Conservation (phyloP, 768 basidiomycete genomes). For the Tubosaeta sp. region DNA sequence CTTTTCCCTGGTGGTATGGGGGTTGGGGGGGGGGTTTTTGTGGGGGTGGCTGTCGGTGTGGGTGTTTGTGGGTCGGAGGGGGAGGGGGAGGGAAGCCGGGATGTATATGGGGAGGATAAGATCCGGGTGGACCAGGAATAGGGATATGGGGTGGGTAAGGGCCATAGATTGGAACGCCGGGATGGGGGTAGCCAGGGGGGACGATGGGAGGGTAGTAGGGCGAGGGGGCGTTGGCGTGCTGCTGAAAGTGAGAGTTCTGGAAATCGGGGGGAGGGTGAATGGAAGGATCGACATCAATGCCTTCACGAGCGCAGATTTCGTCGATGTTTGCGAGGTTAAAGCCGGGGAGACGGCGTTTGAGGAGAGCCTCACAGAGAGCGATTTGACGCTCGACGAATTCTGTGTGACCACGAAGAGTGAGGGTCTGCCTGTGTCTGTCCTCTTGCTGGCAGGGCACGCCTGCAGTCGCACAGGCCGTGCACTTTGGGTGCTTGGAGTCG, state of each 20-base stretch:
- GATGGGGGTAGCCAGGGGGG: slow-evolving; percentile 45
- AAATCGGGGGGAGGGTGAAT: slow-evolving; percentile 27
- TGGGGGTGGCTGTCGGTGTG: no score
- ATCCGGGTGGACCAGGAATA: slow-evolving; percentile 38
- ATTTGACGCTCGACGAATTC: slow-evolving; percentile 81
- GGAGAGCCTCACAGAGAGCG: slow-evolving; percentile 70
- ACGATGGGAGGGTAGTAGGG: slow-evolving; percentile 35
- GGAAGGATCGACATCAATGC: slow-evolving; percentile 46
- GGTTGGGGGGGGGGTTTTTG: no score
- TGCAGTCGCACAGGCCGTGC: slow-evolving; percentile 79
- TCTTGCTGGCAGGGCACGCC: slow-evolving; percentile 82
- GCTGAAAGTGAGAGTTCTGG: slow-evolving; percentile 34
- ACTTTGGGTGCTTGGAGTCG: slow-evolving; percentile 86
- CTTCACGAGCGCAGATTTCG: slow-evolving; percentile 58
- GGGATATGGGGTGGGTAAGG: slow-evolving; percentile 41
- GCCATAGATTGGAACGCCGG: slow-evolving; percentile 38
- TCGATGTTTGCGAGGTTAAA: slow-evolving; percentile 68
- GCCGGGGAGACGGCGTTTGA: slow-evolving; percentile 66
- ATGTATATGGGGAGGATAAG: slow-evolving; percentile 56
- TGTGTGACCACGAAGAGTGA: slow-evolving; percentile 80
- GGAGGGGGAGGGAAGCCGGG: slow-evolving; percentile 59
- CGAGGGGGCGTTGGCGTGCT: slow-evolving; percentile 21
- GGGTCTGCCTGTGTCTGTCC: slow-evolving; percentile 81
- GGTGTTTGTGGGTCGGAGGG: no score
- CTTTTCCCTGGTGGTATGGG: no score